These are phyloP conservation scores for Phlebiopsis flavidoalba DNA, from an alignment of 768 basidiomycete genomes.

Conservation along the genomic window DNA sequence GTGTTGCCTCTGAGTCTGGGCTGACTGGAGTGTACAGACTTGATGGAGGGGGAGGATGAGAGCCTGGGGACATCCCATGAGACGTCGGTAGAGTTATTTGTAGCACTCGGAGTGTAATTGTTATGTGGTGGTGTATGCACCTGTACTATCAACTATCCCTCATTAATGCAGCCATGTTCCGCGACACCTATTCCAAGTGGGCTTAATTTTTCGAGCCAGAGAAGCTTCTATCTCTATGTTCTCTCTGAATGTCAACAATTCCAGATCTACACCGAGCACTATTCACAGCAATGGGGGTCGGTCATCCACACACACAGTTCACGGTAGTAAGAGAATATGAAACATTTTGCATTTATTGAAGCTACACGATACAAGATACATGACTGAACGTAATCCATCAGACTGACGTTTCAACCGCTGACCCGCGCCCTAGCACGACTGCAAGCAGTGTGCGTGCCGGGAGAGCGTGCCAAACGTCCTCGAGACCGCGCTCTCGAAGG, in stretches of 20 bases:
- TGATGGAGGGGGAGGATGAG: not conserved
- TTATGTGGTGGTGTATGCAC: not conserved
- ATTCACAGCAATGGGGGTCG: no score
- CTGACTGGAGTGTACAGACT: not conserved
- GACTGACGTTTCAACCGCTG: slow-evolving; percentile 13
- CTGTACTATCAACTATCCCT: no score
- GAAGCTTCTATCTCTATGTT: no score
- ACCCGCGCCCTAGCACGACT: not conserved
- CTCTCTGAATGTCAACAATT: no score
- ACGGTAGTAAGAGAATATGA: not conserved
- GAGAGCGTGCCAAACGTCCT: slow-evolving; percentile 53
- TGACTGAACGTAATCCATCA: slow-evolving; percentile 11
- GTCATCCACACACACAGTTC: not conserved
- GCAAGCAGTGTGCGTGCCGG: slow-evolving; percentile 6
- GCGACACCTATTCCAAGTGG: no score
- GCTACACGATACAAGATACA: not conserved
- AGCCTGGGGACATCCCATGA: not conserved
- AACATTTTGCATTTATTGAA: not conserved
- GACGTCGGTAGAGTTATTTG: not conserved
- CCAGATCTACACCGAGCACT: no score
- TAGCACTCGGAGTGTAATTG: not conserved
- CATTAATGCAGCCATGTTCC: no score
- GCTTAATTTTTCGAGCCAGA: no score
- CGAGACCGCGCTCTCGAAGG: slow-evolving; percentile 34
- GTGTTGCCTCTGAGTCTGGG: not conserved